Base-by-base conservation (phyloP, 345 rosid species). In the Populus tremula region DNA sequence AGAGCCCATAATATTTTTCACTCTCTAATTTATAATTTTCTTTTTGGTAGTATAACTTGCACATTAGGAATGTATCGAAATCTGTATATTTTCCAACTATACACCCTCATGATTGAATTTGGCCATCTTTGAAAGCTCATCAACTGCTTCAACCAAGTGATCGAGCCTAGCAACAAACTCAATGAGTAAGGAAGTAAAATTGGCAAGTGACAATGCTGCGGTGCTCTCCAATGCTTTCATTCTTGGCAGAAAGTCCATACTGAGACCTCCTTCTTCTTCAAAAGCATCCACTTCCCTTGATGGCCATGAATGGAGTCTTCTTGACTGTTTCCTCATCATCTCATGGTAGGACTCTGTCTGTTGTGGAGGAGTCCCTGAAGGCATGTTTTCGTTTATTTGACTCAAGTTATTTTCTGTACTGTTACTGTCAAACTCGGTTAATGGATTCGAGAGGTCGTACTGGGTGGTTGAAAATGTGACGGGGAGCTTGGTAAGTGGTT, bases 121-220 rank as follows among this genome's bases (percentile, higher is more conserved):
- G 38, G 95, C 90, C 88, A 84, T 67, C 67, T 73, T 86, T 27
- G 91, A 85, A 20, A 91, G 91, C 56, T 80, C 80, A 63, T 87
- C 91, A 12, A 86, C 93, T 50, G 87, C 91, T 72, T 87, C 91
- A 45, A 87, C 91, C 89, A 88, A 78, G 83, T 87, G 90, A 76
- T 89, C 85, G 75, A 89, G 83, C 87, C 95, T 84, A 5, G 86
- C 91, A 56, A 88, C 91, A 64, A 89, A 91, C 79, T 89, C 91
- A 53, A 88, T 83, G 16, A 89, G 90, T 81, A 91, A 78, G 6
- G 93, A 89, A 62, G 91, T 84, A 67, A 89, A 91, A 2, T 88
- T 87, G 45, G 82, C 87, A 14, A 91, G 88, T 49, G 95, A 89
- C 18, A 91, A 64, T 21, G 90, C 87, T 16, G 91, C 87, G 2